phyloP scores from a whole-genome alignment of 1,284 basidiomycete species.

The Coniferiporia sulphurascens region DNA sequence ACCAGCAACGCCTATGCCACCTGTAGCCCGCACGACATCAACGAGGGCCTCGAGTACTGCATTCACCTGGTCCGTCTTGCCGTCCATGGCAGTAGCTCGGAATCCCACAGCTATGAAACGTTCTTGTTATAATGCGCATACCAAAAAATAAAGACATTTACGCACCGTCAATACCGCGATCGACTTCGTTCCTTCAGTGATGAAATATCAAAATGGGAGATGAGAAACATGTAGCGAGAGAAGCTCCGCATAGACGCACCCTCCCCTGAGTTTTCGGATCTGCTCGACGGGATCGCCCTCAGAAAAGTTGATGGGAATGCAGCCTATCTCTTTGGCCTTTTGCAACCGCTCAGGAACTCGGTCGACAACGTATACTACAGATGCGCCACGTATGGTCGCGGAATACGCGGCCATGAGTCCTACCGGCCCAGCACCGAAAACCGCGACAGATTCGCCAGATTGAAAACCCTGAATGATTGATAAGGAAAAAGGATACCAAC shows the following conservation, averaged over 20 bases:
- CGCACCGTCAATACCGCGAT: constrained; percentile 49
- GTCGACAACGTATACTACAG: constrained; percentile 49
- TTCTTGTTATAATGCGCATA: not conserved
- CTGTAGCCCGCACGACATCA: constrained; percentile 45
- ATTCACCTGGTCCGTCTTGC: constrained; percentile 49
- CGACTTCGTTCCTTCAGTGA: constrained; percentile 37
- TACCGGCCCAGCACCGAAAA: constrained; percentile 47
- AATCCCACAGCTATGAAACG: constrained; percentile 41
- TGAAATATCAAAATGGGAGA: not conserved
- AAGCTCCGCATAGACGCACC: constrained; percentile 27
- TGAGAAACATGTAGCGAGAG: no score
- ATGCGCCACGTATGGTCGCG: constrained; percentile 44
- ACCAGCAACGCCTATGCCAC: constrained; percentile 49
- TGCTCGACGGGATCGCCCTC: constrained; percentile 40
- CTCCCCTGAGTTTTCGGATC: constrained; percentile 37
- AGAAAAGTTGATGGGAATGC: constrained; percentile 44
- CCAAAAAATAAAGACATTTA: not conserved
- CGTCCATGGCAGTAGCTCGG: constrained; percentile 45
- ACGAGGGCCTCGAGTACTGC: constrained; percentile 46
- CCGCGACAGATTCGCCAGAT: constrained; percentile 46
- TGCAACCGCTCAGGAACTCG: constrained; percentile 45
- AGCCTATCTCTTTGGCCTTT: constrained; percentile 48
- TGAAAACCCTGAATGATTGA: constrained; percentile 37
- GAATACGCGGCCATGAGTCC: constrained; percentile 52
- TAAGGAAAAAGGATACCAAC: not conserved